Evolutionary conservation across 228 moss, liverwort and hornwort species (phyloP).

Genomic region (Sphagnum magellanicum): DNA sequence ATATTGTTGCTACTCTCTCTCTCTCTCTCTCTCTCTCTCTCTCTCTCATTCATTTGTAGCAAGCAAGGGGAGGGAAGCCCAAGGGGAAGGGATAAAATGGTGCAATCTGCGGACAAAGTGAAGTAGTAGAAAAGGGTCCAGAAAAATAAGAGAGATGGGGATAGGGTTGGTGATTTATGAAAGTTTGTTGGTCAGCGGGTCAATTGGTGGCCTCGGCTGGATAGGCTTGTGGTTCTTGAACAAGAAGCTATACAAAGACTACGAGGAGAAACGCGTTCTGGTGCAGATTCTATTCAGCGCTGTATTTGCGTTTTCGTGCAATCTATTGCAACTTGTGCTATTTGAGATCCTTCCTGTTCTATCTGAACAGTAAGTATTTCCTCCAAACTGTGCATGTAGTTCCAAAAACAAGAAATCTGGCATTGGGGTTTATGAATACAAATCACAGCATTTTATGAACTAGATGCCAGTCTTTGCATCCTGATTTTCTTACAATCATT

Average conservation of each 20-base stretch:
- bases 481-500: too few relatives aligned
- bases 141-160: conserved; percentile 19
- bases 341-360: conserved; percentile 62
- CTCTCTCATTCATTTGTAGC: too few relatives aligned
- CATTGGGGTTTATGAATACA: too few relatives aligned
- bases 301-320: conserved; percentile 63
- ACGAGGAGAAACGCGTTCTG: conserved; percentile 58
- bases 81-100: too few relatives aligned
- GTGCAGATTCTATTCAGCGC: conserved; percentile 64
- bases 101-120: too few relatives aligned
- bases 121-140: too few relatives aligned
- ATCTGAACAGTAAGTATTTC: conserved; percentile 30
- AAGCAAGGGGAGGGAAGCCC: too few relatives aligned
- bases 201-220: conserved; percentile 47
- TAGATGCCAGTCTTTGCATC: too few relatives aligned
- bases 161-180: conserved; percentile 32
- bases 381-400: not conserved
- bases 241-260: conserved; percentile 62
- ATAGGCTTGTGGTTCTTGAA: conserved; percentile 63
- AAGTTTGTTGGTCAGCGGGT: conserved; percentile 25
- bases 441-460: too few relatives aligned
- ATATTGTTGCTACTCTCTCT: too few relatives aligned
- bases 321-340: conserved; percentile 58
- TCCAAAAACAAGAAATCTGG: too few relatives aligned
- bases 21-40: too few relatives aligned